Base-by-base conservation (phyloP, 2,329 filamentous ascomycete species). In the Tolypocladium amazonense region DNA sequence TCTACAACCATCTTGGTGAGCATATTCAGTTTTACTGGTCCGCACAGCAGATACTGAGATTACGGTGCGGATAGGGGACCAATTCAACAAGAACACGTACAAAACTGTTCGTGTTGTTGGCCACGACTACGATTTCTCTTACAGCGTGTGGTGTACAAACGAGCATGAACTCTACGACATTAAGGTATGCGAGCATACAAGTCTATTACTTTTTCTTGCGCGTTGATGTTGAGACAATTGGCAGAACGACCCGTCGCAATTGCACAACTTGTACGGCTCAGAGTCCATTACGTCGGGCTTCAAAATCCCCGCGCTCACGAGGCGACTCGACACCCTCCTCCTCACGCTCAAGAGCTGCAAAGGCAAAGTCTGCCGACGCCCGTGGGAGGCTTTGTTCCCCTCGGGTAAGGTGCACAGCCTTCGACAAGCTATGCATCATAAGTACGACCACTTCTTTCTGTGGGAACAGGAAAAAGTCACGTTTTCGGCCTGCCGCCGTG, bases 61-160 rank as follows among this genome's bases (percentile, higher is more conserved):
- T 1, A 7, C 2, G 33, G 11, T 27, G 39, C 18, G 12, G 5
- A 25, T 23, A 57, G 39, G 14, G 0, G 38, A 43, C 54, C 3
- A 23, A 45, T 0, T 52, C 8, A 9, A 58, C 2, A 77, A 78
- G 61, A 86, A 86, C 63, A 87, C 83, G 0, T 87, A 87, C 74
- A 87, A 87, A 70, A 79, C 76, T 0, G 64, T 86, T 25, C 77
- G 84, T n/a, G 70, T 87, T 7, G 74, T 84, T 4, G 73, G 78
- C 0, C 68, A 77, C 2, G 70, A 73, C 5, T 88, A 88, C 66
- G 83, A 80, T 65, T 68, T 88, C 6, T 83, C 85, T 62, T 89
- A 89, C 65, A 80, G 84, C 0, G 83, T 88, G 0, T 89, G 86
- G 86, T 89, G 87, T 66, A 87, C 73, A 18, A 84, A 84, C 57